phyloP scores from a whole-genome alignment of 331 rosid genomes.

The Quercus lobata region DNA sequence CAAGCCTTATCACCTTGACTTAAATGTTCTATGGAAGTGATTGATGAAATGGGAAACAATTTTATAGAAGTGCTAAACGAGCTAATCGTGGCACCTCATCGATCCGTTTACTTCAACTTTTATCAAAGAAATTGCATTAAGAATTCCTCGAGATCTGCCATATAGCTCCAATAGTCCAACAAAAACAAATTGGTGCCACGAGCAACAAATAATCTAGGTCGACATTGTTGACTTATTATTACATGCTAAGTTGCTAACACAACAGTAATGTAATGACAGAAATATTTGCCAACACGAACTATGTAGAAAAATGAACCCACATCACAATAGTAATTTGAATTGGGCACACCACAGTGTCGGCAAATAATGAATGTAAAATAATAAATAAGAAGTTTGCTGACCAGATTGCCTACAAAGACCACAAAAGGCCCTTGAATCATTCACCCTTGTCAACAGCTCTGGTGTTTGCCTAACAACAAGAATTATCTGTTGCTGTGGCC shows the following conservation, averaged over 20 bases:
- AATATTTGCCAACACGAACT: background rate
- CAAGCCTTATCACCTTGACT: background rate
- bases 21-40: too few relatives aligned
- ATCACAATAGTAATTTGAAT: slow-evolving; percentile 9
- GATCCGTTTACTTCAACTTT: too few relatives aligned
- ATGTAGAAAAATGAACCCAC: background rate
- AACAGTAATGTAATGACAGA: background rate
- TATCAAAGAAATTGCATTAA: too few relatives aligned
- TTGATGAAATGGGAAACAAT: too few relatives aligned
- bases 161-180: too few relatives aligned
- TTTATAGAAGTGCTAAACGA: too few relatives aligned
- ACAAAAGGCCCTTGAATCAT: slow-evolving; percentile 1
- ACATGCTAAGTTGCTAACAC: background rate
- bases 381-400: slow-evolving; percentile 13
- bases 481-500: slow-evolving; percentile 19
- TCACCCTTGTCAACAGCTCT: slow-evolving; percentile 30
- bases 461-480: slow-evolving; percentile 23
- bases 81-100: too few relatives aligned
- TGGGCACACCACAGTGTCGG: slow-evolving; percentile 14
- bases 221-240: slow-evolving; percentile 5
- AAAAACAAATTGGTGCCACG: background rate
- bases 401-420: slow-evolving; percentile 19
- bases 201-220: background rate
- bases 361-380: background rate
- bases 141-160: background rate